phyloP scores from a whole-genome alignment of 257 asterid species.

The Nicotiana sylvestris region DNA sequence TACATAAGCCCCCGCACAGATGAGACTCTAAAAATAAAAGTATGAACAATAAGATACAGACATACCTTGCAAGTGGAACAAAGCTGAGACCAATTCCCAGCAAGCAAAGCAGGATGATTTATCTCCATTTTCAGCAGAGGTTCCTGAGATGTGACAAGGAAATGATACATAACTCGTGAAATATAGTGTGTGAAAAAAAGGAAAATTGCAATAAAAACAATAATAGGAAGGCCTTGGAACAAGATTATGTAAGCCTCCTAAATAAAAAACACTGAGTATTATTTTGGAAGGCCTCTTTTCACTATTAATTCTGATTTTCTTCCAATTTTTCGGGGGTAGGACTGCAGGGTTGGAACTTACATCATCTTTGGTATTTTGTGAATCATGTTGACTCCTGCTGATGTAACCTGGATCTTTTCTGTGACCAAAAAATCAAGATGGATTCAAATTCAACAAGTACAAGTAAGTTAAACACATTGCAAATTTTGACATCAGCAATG shows the following conservation, averaged over 20 bases:
- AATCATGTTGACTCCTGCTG: conserved; percentile 53
- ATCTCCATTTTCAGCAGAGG: conserved; percentile 81
- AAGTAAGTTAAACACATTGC: neutral
- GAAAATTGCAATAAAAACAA: neutral
- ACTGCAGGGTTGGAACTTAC: conserved; percentile 40
- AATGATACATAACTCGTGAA: neutral
- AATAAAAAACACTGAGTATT: neutral
- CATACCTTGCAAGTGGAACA: conserved; percentile 98
- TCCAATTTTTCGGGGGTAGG: neutral
- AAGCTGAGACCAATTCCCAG: conserved; percentile 98
- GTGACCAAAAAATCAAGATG: conserved; percentile 27
- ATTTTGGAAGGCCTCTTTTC: conserved; percentile 1
- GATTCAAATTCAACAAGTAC: conserved; percentile 13
- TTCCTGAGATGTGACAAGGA: conserved; percentile 45
- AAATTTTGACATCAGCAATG: neutral
- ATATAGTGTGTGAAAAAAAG: neutral
- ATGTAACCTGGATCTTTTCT: conserved; percentile 98
- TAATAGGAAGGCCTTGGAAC: neutral
- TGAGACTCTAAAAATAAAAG: neutral
- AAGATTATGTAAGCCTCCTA: neutral
- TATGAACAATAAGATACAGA: conserved; percentile 2
- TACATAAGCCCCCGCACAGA: conserved; percentile 11
- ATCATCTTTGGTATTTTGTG: conserved; percentile 75
- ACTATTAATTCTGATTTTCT: neutral
- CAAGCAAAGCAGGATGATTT: conserved; percentile 82